These are phyloP conservation scores for Westerdykella sp. DNA, from an alignment of 2,329 filamentous ascomycete species.

Conservation along the genomic window DNA sequence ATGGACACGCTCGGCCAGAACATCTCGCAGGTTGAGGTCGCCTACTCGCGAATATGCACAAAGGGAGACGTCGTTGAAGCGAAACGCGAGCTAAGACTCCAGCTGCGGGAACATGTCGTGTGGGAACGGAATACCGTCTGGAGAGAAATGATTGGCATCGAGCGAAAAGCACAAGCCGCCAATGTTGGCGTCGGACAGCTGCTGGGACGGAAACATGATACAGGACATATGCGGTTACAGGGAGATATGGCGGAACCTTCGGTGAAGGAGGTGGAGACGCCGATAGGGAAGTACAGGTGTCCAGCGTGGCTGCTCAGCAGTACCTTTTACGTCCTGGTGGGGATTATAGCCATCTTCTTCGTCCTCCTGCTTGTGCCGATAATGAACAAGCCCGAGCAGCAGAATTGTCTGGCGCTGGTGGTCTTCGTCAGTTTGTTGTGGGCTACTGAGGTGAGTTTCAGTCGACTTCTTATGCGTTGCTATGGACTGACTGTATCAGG, in stretches of 20 bases:
- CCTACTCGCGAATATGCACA: conserved; percentile 77
- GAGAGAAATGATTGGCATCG: conserved; percentile 98
- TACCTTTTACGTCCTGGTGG: conserved; percentile 70
- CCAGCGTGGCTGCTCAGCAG: conserved; percentile 80
- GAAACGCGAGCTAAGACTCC: conserved; percentile 77
- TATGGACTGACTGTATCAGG: conserved; percentile 46
- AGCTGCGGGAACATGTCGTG: conserved; percentile 91
- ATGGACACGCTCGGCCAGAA: conserved; percentile 64
- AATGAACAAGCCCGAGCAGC: conserved; percentile 81
- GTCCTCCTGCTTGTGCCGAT: conserved; percentile 70
- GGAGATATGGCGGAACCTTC: conserved; percentile 68
- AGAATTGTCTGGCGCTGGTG: conserved; percentile 91
- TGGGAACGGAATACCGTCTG: conserved; percentile 99
- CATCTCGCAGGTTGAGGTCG: conserved; percentile 67
- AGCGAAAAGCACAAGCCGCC: conserved; percentile 88
- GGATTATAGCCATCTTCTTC: conserved; percentile 66
- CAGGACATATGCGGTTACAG: conserved; percentile 64
- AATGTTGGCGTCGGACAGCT: conserved; percentile 75
- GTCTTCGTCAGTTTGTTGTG: conserved; percentile 90
- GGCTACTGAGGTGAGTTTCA: conserved; percentile 74
- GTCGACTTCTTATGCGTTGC: conserved; percentile 13
- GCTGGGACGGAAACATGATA: conserved; percentile 66
- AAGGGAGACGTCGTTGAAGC: conserved; percentile 71
- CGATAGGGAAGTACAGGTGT: conserved; percentile 67
- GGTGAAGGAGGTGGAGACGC: conserved; percentile 68